Conservation (phyloP, 345 rosid species). For the Brassica incana region DNA sequence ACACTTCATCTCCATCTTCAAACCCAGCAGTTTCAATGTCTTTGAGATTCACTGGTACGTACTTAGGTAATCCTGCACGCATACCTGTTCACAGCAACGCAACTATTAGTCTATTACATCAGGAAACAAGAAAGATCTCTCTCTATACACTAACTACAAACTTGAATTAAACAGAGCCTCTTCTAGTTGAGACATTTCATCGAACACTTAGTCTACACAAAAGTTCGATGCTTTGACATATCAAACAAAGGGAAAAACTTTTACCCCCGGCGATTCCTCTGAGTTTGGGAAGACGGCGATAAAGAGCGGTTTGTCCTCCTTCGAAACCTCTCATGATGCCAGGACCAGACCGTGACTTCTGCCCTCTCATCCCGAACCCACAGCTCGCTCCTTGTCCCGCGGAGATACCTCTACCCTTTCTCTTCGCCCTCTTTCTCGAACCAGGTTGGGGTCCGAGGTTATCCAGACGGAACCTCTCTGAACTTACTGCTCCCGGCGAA, state of each 20-base stretch:
- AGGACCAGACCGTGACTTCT: slow-evolving; percentile 56
- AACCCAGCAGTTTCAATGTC: background rate
- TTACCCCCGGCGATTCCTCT: slow-evolving; percentile 97
- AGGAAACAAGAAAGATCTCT: background rate
- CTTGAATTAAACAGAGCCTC: background rate
- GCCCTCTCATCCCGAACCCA: background rate
- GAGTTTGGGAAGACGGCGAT: slow-evolving; percentile 84
- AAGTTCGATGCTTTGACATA: background rate
- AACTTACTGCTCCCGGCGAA: background rate
- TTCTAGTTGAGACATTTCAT: slow-evolving; percentile 25
- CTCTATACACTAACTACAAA: background rate
- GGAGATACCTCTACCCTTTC: background rate
- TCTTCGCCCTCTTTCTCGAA: background rate
- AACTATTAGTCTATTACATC: background rate
- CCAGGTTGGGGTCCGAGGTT: background rate
- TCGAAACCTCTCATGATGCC: slow-evolving; percentile 86
- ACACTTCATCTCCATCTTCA: background rate
- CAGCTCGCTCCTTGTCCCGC: background rate
- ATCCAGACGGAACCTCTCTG: background rate
- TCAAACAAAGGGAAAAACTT: background rate
- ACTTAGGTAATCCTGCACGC: background rate
- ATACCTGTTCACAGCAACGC: background rate
- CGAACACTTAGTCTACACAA: slow-evolving; percentile 29
- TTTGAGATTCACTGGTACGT: slow-evolving; percentile 1
- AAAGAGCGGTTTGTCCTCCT: slow-evolving; percentile 94